phyloP scores from a whole-genome alignment of 768 basidiomycete genomes.

The Lentinus tigrinus region DNA sequence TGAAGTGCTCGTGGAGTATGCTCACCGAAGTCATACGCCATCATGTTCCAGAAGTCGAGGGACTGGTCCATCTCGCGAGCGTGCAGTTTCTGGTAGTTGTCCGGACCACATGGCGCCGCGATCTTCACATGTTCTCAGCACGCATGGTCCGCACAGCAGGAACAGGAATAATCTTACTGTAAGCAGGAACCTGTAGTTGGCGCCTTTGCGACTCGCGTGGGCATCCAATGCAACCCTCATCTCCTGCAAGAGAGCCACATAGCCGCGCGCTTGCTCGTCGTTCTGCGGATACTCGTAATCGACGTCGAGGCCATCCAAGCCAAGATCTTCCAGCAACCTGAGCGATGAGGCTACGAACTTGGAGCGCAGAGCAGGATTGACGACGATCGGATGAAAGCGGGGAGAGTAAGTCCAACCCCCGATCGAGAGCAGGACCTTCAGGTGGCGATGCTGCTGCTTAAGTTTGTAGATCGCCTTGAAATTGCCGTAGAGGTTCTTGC shows the following conservation, averaged over 20 bases:
- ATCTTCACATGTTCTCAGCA: slow-evolving; percentile 47
- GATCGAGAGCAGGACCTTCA: slow-evolving; percentile 83
- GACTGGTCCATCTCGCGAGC: slow-evolving; percentile 82
- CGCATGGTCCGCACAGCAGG: background rate
- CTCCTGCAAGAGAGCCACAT: slow-evolving; percentile 77
- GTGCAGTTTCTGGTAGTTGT: slow-evolving; percentile 79
- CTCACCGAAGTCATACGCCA: slow-evolving; percentile 87
- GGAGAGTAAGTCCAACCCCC: slow-evolving; percentile 96
- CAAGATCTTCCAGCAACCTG: slow-evolving; percentile 84
- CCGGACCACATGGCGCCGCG: slow-evolving; percentile 88
- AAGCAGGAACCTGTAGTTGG: slow-evolving; percentile 64
- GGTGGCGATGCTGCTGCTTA: slow-evolving; percentile 81
- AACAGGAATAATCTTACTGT: slow-evolving; percentile 50
- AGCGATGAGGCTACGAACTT: slow-evolving; percentile 83
- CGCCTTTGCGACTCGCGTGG: slow-evolving; percentile 66
- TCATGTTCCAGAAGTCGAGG: slow-evolving; percentile 97
- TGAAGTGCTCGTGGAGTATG: background rate
- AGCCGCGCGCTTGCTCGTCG: slow-evolving; percentile 75
- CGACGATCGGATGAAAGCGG: slow-evolving; percentile 80
- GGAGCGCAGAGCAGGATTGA: slow-evolving; percentile 56
- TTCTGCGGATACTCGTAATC: slow-evolving; percentile 93
- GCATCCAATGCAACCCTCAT: slow-evolving; percentile 73
- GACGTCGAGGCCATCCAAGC: slow-evolving; percentile 87
- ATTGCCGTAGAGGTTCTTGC: slow-evolving; percentile 92
- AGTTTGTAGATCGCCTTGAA: slow-evolving; percentile 90